These are phyloP conservation scores for Brettanomyces sp. DNA, from an alignment of 805 yeast genomes.

Conservation along the genomic window DNA sequence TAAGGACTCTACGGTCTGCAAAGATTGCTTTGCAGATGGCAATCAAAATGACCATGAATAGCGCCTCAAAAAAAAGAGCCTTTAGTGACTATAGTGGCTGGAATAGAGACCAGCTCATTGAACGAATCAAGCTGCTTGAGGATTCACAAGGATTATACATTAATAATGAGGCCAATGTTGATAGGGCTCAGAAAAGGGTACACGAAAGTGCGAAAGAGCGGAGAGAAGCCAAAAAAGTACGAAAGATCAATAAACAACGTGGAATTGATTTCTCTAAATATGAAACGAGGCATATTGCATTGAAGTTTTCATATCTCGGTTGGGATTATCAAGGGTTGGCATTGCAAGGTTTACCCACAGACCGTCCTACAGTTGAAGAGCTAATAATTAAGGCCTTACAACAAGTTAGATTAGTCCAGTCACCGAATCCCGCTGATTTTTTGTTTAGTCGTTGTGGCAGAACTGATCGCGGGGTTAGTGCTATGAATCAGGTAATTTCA, in stretches of 20 bases:
- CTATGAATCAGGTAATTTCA: constrained; percentile 89
- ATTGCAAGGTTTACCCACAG: constrained; percentile 64
- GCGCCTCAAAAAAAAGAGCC: neutral
- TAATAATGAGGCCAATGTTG: neutral
- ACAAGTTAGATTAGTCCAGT: constrained; percentile 55
- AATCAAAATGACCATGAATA: neutral
- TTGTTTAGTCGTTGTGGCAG: constrained; percentile 87
- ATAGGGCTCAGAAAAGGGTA: neutral
- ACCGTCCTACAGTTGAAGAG: constrained; percentile 81
- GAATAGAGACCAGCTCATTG: constrained; percentile 57
- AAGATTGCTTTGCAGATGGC: too few species aligned
- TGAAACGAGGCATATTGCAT: constrained; percentile 60
- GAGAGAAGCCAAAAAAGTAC: neutral
- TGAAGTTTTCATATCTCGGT: constrained; percentile 81
- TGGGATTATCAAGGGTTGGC: constrained; percentile 94
- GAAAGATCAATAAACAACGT: constrained; percentile 24
- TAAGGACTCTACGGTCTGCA: too few species aligned
- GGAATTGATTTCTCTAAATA: constrained; percentile 59
- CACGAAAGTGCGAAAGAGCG: neutral
- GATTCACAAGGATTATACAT: constrained; percentile 2
- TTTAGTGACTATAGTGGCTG: constrained; percentile 26
- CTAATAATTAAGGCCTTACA: constrained; percentile 62
- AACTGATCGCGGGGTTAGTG: constrained; percentile 95
- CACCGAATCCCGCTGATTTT: constrained; percentile 50
- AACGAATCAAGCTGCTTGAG: constrained; percentile 50